Evolutionary conservation across 768 basidiomycete species (phyloP).

Genomic region (Cystobasidium onofrii): DNA sequence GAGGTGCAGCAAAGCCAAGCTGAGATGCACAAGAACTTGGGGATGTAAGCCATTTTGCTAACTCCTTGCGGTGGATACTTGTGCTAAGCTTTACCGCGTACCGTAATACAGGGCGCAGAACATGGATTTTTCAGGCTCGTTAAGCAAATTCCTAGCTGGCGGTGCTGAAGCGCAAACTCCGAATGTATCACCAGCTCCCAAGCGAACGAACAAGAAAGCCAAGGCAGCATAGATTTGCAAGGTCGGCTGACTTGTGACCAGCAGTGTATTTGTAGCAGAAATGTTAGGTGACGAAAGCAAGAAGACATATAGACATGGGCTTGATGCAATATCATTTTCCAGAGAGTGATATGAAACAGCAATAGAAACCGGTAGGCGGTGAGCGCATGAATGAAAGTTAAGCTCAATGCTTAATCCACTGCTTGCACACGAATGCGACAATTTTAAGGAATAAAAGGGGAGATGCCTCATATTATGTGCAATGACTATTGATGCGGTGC

Average conservation of each 20-base stretch:
- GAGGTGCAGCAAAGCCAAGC: conserved; percentile 26
- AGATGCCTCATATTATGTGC: not conserved
- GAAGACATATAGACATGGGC: too few species aligned
- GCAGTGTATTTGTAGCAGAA: not conserved
- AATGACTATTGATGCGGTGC: too few species aligned
- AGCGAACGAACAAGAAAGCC: not conserved
- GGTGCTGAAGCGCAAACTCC: not conserved
- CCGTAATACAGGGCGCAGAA: conserved; percentile 15
- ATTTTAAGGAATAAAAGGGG: too few species aligned
- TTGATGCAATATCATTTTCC: too few species aligned
- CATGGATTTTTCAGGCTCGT: conserved; percentile 3
- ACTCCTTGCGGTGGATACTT: too few species aligned
- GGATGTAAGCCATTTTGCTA: conserved; percentile 15
- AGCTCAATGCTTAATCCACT: too few species aligned
- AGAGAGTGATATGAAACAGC: too few species aligned
- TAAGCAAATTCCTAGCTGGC: conserved; percentile 25
- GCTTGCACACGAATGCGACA: too few species aligned
- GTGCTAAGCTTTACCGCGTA: not conserved
- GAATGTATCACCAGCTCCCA: not conserved
- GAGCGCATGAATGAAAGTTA: too few species aligned
- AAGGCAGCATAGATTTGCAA: not conserved
- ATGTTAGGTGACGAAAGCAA: too few species aligned
- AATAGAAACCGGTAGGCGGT: too few species aligned
- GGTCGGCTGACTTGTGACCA: not conserved
- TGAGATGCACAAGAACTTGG: conserved; percentile 20